Percentiles rank a stretch among this genome's conserved stretches.
Evolutionary conservation across 2,329 filamentous ascomycete genomes (phyloP).

Genomic region (Seiridium cupressi): DNA sequence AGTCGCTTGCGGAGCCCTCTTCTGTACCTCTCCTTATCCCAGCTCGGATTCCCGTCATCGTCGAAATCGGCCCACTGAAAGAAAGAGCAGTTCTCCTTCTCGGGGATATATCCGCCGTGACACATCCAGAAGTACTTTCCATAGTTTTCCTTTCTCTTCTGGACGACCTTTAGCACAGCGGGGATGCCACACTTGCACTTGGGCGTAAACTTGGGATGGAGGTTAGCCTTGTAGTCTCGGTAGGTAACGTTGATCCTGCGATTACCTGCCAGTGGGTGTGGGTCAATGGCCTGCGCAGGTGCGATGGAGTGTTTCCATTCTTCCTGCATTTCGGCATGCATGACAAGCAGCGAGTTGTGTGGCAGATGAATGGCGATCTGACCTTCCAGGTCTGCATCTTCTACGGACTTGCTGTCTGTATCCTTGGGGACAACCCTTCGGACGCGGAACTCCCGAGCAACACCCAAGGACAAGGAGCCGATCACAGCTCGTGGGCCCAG

Average conservation of each 20-base stretch:
- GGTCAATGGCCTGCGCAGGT: constrained; percentile 73
- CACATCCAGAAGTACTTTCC: constrained; percentile 96
- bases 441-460: constrained; percentile 90
- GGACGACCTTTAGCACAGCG: constrained; percentile 71
- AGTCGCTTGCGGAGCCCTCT: constrained; percentile 1
- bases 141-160: constrained; percentile 71
- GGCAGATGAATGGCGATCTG: constrained; percentile 92
- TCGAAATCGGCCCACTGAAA: constrained; percentile 88
- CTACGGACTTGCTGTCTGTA: constrained; percentile 34
- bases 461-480: constrained; percentile 85
- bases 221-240: constrained; percentile 73
- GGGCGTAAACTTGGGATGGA: constrained; percentile 78
- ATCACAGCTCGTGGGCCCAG: constrained; percentile 86
- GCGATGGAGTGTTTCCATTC: constrained; percentile 90
- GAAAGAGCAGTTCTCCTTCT: constrained; percentile 68
- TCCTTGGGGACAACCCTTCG: constrained; percentile 69
- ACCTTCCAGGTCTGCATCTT: constrained; percentile 65
- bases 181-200: constrained; percentile 73
- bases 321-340: constrained; percentile 98
- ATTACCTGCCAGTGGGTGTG: constrained; percentile 78
- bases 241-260: constrained; percentile 93
- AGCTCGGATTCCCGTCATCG: constrained; percentile 78
- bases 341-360: constrained; percentile 89
- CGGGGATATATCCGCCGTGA: constrained; percentile 70
- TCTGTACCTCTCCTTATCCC: constrained; percentile 37